Conservation (phyloP, 2,329 filamentous ascomycete genomes). For the Cordyceps militaris region DNA sequence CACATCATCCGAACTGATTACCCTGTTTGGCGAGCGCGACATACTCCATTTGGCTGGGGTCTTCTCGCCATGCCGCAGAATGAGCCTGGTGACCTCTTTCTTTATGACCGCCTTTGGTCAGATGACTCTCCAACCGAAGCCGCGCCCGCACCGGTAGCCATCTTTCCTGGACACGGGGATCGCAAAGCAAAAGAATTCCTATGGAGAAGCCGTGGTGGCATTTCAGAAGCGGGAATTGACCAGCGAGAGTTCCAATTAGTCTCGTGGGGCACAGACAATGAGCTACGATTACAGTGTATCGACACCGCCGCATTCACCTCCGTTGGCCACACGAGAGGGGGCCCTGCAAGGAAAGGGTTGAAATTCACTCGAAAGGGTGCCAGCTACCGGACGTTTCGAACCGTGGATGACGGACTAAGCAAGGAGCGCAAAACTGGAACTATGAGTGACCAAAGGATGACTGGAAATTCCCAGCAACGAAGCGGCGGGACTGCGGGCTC, state of each 20-base stretch:
- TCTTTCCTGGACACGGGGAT: constrained; percentile 55
- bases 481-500: constrained; percentile 38
- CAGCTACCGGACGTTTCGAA: constrained; percentile 75
- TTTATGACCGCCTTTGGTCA: constrained; percentile 63
- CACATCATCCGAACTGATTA: constrained; percentile 75
- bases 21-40: constrained; percentile 83
- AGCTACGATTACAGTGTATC: constrained; percentile 70
- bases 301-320: constrained; percentile 56
- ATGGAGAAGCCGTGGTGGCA: constrained; percentile 70
- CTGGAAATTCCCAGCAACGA: constrained; percentile 35
- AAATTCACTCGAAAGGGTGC: constrained; percentile 78
- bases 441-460: constrained; percentile 53
- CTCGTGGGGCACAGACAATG: constrained; percentile 83
- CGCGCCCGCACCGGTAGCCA: constrained; percentile 42
- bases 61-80: constrained; percentile 88
- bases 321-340: constrained; percentile 68
- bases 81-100: constrained; percentile 74
- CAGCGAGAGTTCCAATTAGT: constrained; percentile 87
- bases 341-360: constrained; percentile 54
- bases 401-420: constrained; percentile 53
- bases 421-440: constrained; percentile 53
- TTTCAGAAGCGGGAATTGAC: constrained; percentile 63
- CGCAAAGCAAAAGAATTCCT: constrained; percentile 84
- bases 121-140: constrained; percentile 37
- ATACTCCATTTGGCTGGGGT: constrained; percentile 83